Conservation (phyloP, 2,329 filamentous ascomycete genomes). For the Cladosporium sp. region DNA sequence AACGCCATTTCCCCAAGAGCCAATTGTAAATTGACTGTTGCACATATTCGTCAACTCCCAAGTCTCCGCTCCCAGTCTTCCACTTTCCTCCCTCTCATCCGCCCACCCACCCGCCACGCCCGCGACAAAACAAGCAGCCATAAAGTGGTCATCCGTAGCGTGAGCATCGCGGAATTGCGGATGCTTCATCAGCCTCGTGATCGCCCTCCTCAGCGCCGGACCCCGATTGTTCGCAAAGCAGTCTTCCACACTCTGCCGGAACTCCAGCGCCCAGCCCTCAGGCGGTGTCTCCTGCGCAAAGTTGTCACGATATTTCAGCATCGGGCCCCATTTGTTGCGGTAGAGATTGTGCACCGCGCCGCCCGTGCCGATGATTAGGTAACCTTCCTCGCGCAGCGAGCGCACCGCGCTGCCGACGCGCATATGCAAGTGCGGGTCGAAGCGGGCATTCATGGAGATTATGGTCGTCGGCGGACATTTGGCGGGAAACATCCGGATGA, state of each 20-base stretch:
- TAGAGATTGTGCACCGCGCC: conserved; percentile 67
- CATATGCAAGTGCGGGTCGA: conserved; percentile 52
- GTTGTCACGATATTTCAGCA: conserved; percentile 58
- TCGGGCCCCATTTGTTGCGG: conserved; percentile 59
- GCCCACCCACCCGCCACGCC: conserved; percentile 47
- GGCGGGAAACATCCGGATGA: conserved; percentile 63
- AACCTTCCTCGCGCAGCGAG: conserved; percentile 47
- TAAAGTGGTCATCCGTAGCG: conserved; percentile 65
- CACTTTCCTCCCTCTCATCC: conserved; percentile 29
- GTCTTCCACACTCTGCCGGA: conserved; percentile 59
- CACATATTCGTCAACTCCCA: conserved; percentile 62
- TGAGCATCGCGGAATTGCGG: conserved; percentile 60
- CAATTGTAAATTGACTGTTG: conserved; percentile 54
- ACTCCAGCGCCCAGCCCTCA: conserved; percentile 56
- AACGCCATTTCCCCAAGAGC: conserved; percentile 28
- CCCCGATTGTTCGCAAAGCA: conserved; percentile 50
- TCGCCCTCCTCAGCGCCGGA: conserved; percentile 47
- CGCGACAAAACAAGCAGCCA: conserved; percentile 58
- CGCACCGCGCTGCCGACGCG: conserved; percentile 53
- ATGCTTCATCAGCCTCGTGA: conserved; percentile 62
- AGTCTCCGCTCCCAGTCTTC: conserved; percentile 50
- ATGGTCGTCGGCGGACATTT: conserved; percentile 61
- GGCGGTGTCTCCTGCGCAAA: conserved; percentile 56
- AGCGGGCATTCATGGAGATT: conserved; percentile 49
- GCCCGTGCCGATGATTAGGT: conserved; percentile 53